Conservation (phyloP, 1,284 basidiomycete genomes). For the Mycena sp. region DNA sequence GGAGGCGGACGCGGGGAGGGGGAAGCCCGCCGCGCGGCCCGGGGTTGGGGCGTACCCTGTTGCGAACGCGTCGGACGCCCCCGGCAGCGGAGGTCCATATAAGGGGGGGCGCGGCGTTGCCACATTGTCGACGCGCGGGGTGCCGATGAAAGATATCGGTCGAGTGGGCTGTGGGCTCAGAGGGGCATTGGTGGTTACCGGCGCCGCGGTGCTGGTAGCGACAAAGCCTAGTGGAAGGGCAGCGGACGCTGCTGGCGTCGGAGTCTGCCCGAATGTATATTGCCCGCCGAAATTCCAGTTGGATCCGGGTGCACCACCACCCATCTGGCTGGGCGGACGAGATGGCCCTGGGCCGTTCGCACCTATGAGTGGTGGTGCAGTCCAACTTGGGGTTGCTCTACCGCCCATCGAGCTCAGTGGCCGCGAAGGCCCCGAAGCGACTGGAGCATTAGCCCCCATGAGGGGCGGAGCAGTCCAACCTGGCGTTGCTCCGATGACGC, state of each 20-base stretch:
- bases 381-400: neutral
- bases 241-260: neutral
- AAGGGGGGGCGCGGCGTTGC: slow-evolving; percentile 6
- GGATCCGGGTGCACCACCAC: neutral
- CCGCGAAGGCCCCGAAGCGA: neutral
- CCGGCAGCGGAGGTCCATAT: neutral
- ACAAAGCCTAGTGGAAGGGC: no score
- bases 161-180: slow-evolving; percentile 15
- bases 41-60: slow-evolving; percentile 12
- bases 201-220: no score
- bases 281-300: slow-evolving; percentile 9
- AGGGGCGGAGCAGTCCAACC: neutral
- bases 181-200: no score
- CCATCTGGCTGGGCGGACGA: neutral
- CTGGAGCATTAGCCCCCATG: neutral
- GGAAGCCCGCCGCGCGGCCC: neutral
- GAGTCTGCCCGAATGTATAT: slow-evolving; percentile 16
- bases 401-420: neutral
- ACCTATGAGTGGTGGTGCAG: neutral
- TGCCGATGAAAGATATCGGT: neutral
- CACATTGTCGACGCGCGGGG: neutral
- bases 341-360: neutral
- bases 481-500: neutral
- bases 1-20: neutral
- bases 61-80: neutral